Evolutionary conservation across 768 basidiomycete genomes (phyloP).

Genomic region (Cytidiella melzeri): DNA sequence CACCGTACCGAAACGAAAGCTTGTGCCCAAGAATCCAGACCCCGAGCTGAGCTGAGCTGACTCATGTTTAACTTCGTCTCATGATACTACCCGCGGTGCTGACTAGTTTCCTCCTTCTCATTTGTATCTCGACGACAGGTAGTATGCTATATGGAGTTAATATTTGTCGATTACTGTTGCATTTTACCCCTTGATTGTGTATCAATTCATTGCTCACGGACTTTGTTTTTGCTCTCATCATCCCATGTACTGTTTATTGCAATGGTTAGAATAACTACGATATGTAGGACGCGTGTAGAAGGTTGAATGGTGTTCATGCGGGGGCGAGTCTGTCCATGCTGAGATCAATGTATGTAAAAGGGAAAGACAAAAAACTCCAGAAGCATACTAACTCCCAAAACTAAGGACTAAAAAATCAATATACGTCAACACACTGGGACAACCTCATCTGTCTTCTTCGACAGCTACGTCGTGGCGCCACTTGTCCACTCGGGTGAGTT

Average conservation of each 20-base stretch:
- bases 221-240: constrained; percentile 9
- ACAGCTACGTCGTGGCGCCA: constrained; percentile 78
- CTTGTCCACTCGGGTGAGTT: constrained; percentile 67
- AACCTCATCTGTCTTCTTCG: constrained; percentile 42
- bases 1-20: constrained; percentile 61
- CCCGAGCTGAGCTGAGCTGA: constrained; percentile 29
- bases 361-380: not conserved
- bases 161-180: not conserved
- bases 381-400: too few species aligned
- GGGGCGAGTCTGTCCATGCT: constrained; percentile 16
- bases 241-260: constrained; percentile 17
- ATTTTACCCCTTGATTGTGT: not conserved
- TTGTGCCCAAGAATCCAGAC: constrained; percentile 58
- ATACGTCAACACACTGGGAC: not conserved
- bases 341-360: constrained; percentile 13
- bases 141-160: constrained; percentile 1
- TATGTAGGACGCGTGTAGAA: too few species aligned
- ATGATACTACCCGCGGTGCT: constrained; percentile 7
- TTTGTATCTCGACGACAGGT: not conserved
- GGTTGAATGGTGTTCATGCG: not conserved
- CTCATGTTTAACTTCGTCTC: constrained; percentile 22
- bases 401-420: too few species aligned
- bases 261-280: constrained; percentile 10
- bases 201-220: constrained; percentile 5
- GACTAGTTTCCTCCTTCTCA: not conserved